Base-by-base conservation (phyloP, 768 basidiomycete genomes). In the Tricholomella constricta region DNA sequence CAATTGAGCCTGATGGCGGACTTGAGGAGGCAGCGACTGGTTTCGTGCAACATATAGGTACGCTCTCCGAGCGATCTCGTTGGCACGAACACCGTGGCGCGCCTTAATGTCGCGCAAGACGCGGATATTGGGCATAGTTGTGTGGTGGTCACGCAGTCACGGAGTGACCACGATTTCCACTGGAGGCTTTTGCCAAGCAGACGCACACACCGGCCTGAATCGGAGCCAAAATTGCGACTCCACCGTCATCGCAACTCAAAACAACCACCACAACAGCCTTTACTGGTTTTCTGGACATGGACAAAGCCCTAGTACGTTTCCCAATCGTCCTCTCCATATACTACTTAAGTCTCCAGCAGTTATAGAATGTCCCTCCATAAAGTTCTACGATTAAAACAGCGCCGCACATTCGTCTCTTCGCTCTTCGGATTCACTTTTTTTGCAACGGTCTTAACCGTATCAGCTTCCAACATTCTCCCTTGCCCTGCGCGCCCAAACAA, bases 41-140 rank as follows among this genome's bases (percentile, higher is more conserved):
- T 98, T 98, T 54, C 96, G 83, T 20, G 95, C 94, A 60, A 98
- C 89, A 71, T 86, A 94, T 45, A 98, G 84, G 70, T 96, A 95
- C 0, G 96, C 95, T 40, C 92, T 80, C 17, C 95, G 86, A 25
- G 86, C 76, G 42, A 96, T 77, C 68, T 98, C 96, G 66, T 86
- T 85, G 40, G 80, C 80, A 53, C 75, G 73, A 54, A 92, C 88
- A 53, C 85, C 83, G 17, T 80, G 66, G 45, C 90, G 86, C 20
- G 87, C 88, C 62, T 89, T 89, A 49, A 91, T 82, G 69, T 93
- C 91, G 66, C 90, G 84, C 43, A 91, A 68, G 47, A 92, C 78
- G 52, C 80, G 68, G 48, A 73, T 71, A 56, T 73, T 77, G 50
- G 74, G 69, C 75, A 76, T 79, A 31, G 53, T 57, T 32, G 49